Conservation (phyloP, 306 rosid species). For the Acacia melanoxylon region DNA sequence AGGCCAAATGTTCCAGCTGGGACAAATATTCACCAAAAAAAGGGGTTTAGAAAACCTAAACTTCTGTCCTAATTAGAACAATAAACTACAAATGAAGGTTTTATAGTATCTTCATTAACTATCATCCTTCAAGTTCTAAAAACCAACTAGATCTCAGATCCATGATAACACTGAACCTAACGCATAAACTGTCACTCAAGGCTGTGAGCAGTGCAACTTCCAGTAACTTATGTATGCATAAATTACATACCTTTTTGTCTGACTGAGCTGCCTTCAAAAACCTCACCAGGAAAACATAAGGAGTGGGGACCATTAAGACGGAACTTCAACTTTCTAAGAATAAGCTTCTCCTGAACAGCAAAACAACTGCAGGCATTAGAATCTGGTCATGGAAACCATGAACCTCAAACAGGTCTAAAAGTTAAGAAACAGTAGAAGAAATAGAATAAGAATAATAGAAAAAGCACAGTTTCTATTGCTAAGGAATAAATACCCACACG, state of each 20-base stretch:
- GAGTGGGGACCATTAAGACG: constrained; percentile 82
- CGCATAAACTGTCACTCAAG: too few species aligned
- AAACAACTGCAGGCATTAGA: constrained; percentile 14
- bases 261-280: constrained; percentile 92
- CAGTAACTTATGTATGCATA: too few species aligned
- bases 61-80: constrained; percentile 8
- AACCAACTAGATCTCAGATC: neutral
- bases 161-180: neutral
- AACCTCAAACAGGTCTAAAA: neutral
- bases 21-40: constrained; percentile 18
- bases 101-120: constrained; percentile 21
- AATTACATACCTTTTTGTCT: constrained; percentile 53
- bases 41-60: constrained; percentile 28
- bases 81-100: constrained; percentile 8
- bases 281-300: constrained; percentile 88
- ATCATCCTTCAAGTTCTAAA: constrained; percentile 2
- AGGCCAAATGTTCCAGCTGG: constrained; percentile 73
- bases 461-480: neutral
- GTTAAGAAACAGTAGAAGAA: neutral
- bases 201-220: too few species aligned
- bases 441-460: neutral
- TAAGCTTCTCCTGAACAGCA: constrained; percentile 69
- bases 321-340: constrained; percentile 74
- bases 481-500: neutral
- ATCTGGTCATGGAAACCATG: constrained; percentile 21